Conservation (phyloP, 441 rosid species). For the Arabidopsis lyrata region DNA sequence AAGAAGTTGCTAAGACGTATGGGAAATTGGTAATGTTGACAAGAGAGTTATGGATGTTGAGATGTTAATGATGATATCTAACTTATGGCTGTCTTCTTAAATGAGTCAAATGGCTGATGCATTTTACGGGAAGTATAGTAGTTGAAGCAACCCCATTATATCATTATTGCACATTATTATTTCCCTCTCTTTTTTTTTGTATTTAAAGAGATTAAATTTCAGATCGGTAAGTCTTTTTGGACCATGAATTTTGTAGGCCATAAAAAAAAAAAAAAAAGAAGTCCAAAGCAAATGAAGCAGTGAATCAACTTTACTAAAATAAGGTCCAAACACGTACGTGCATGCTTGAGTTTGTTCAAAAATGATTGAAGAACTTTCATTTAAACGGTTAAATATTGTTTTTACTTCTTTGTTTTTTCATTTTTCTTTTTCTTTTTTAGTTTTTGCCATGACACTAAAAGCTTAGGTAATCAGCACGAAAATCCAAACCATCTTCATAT, state of each 20-base stretch:
- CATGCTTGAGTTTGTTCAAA: neutral
- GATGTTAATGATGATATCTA: conserved; percentile 28
- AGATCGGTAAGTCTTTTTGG: neutral
- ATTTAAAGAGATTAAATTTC: neutral
- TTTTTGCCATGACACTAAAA: no score
- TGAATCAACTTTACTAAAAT: conserved; percentile 8
- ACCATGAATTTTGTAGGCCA: conserved; percentile 16
- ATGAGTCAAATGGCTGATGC: conserved; percentile 40
- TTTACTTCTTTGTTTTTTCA: no score
- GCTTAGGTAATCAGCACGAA: no score
- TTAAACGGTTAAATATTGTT: no score
- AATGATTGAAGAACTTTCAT: neutral
- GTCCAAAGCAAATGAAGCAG: neutral
- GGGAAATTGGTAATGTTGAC: conserved; percentile 17
- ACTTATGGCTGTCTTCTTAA: conserved; percentile 40
- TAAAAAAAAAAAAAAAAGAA: neutral
- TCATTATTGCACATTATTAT: conserved; percentile 31
- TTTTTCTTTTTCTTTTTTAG: no score
- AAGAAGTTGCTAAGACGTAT: conserved; percentile 25
- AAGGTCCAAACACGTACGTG: neutral
- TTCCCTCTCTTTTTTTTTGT: neutral
- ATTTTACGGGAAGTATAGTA: conserved; percentile 34
- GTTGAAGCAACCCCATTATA: conserved; percentile 32
- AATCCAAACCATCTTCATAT: no score
- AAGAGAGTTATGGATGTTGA: conserved; percentile 7